These are phyloP conservation scores for Trichophyton simii DNA, from an alignment of 2,329 filamentous ascomycete genomes.

Conservation along the genomic window DNA sequence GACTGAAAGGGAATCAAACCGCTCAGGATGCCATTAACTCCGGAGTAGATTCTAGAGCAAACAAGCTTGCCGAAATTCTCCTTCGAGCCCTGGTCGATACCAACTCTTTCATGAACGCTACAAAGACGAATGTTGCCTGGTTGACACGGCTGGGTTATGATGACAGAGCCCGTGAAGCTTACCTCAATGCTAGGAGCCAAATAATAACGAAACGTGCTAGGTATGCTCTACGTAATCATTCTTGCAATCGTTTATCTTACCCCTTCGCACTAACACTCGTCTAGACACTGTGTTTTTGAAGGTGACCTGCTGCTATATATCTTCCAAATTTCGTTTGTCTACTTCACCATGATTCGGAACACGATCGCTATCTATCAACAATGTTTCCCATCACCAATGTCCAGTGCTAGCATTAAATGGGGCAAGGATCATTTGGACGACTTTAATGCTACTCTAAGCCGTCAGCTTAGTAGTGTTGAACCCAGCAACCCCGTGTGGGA, in stretches of 20 bases:
- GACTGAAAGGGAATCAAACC: slow-evolving; percentile 70
- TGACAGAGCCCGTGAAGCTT: slow-evolving; percentile 75
- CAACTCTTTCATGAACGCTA: slow-evolving; percentile 63
- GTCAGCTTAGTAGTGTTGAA: slow-evolving; percentile 80
- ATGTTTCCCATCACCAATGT: slow-evolving; percentile 75
- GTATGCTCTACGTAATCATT: slow-evolving; percentile 31
- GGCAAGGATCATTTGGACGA: slow-evolving; percentile 88
- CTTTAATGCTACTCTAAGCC: slow-evolving; percentile 69
- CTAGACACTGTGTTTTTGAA: slow-evolving; percentile 85
- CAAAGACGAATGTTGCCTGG: slow-evolving; percentile 72
- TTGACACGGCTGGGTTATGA: slow-evolving; percentile 79
- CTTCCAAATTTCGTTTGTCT: slow-evolving; percentile 88
- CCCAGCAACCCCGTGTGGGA: slow-evolving; percentile 63
- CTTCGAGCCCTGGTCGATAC: slow-evolving; percentile 65
- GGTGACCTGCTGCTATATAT: slow-evolving; percentile 88
- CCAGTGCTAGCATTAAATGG: slow-evolving; percentile 95
- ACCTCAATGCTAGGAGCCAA: slow-evolving; percentile 64
- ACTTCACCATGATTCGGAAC: slow-evolving; percentile 88
- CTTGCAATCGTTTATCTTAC: not conserved
- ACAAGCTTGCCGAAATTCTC: slow-evolving; percentile 62
- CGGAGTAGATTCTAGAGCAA: slow-evolving; percentile 77
- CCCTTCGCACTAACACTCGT: not conserved
- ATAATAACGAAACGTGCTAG: slow-evolving; percentile 72
- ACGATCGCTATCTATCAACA: slow-evolving; percentile 78
- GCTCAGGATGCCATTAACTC: slow-evolving; percentile 86